Evolutionary conservation across 2,329 filamentous ascomycete genomes (phyloP), one percentile per base, ranked within the genome.

Genomic region (Hymenoscyphus infarciens): DNA sequence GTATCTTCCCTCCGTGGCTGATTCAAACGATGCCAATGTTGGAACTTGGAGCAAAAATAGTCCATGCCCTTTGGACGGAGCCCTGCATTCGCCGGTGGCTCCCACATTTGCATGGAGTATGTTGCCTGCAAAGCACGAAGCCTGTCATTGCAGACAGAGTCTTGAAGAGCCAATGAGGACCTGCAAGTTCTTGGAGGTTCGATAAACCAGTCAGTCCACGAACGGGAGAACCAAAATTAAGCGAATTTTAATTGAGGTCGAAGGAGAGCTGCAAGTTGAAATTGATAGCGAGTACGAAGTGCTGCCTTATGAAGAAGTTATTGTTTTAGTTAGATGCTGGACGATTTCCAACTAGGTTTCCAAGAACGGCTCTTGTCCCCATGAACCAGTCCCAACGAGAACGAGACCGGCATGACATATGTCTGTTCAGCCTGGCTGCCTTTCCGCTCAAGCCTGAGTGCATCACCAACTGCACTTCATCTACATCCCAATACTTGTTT

Each of bases 61-160:
- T 52, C 57, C 53, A 62, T 60, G 59, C 54, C 63, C 63, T 57
- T 39, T 62, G 61, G 60, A 60, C 65, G 63, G 63, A 65, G 64
- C 65, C 66, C 62, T 69, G 66, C 64, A 62, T 67, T 45, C 59
- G 62, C 53, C 49, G 55, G 56, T 57, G 63, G 61, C 61, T 62
- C 61, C 66, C 62, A 62, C 29, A 64, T 58, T 56, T 49, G 33
- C 59, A 38, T 16, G 39, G 49, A 42, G 52, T 59, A 59, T 61
- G 13, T 61, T 54, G 61, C 61, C 61, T 65, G 64, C 42, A 56
- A 63, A 61, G 57, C 53, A 31, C 42, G 45, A 60, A 63, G 60
- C 59, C 57, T 62, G 61, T 31, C 42, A 22, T 49, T 49, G 33
- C 33, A 35, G 33, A 35, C 13, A 49, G 10, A 22, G 19, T 22